Base-by-base conservation (phyloP, 805 yeast species). In the Kregervanrija fluxuum region DNA sequence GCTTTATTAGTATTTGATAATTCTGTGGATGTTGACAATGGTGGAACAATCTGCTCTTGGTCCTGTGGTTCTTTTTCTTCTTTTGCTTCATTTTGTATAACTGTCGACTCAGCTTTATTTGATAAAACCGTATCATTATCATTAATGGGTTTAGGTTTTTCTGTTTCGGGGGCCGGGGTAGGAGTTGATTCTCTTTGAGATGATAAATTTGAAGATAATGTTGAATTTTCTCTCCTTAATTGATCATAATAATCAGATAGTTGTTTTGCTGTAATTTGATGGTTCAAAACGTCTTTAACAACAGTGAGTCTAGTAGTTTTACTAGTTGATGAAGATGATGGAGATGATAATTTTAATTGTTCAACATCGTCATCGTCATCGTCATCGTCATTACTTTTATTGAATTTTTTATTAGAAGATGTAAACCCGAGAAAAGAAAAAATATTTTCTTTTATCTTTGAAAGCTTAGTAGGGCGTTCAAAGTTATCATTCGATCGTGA, bases 241-340 rank as follows among this genome's bases (percentile, higher is more conserved):
- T 57, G 47, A 38, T 54, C 54, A 39, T 61, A 61, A 43, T 56
- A 57, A 11, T 54, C 56, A 11, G 54, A 49, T 3, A 61, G 48
- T 40, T 59, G 61, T 30, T 51, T 52, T 5, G 60, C 63, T 6
- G 62, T 59, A 15, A 60, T 43, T 5, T 54, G 50, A 11, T 47
- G 39, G 8, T 42, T 33, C 1, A 39, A 16, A 33, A 32, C 13
- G 22, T 33, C 11, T 13, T 14, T 13, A 11, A 13, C 33, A 35
- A 14, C 36, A 13, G 30, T 45, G 14, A 31, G 17, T 11, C 6
- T 22, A 22, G 28, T 22, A 22, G 28, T 8, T 22, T 22, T 22
- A 6, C 28, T 6, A 22, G 4, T 22, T 5, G 8, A 22, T 6
- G 28, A 22, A 5, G 28, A 22, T 22, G 28, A 22, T n/a, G n/a